Percentiles rank a stretch among this genome's conserved stretches.
These are phyloP conservation scores for Thielaviopsis euricoi DNA, from an alignment of 2,329 filamentous ascomycete species.

Conservation along the genomic window DNA sequence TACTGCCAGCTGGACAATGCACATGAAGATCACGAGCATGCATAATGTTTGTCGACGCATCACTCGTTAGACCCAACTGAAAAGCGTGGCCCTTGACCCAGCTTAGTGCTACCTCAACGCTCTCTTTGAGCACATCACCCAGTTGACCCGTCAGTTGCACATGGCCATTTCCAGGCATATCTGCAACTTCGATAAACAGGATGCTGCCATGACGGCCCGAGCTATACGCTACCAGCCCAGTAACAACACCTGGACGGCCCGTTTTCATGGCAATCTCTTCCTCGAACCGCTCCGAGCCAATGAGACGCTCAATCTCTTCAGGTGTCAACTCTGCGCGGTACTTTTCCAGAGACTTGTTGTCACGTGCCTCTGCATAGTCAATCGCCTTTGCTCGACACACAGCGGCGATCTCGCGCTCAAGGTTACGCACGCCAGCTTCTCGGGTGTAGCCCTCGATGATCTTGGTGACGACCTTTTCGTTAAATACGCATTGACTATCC, in stretches of 20 bases:
- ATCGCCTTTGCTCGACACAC: slow-evolving; percentile 93
- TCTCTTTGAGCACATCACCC: slow-evolving; percentile 92
- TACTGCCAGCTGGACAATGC: slow-evolving; percentile 85
- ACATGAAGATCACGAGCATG: slow-evolving; percentile 87
- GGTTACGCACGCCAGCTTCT: slow-evolving; percentile 86
- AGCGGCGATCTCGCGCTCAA: slow-evolving; percentile 87
- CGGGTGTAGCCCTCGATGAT: slow-evolving; percentile 94
- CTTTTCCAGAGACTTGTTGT: slow-evolving; percentile 46
- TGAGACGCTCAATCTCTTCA: slow-evolving; percentile 72
- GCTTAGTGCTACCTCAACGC: slow-evolving; percentile 83
- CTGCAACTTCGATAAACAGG: slow-evolving; percentile 92
- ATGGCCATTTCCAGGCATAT: slow-evolving; percentile 84
- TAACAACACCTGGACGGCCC: slow-evolving; percentile 77
- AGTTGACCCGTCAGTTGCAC: slow-evolving; percentile 94
- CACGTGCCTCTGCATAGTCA: slow-evolving; percentile 80
- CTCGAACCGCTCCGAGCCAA: slow-evolving; percentile 86
- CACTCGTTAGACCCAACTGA: slow-evolving; percentile 67
- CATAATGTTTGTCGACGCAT: slow-evolving; percentile 84
- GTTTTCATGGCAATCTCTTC: slow-evolving; percentile 79
- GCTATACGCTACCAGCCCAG: slow-evolving; percentile 87
- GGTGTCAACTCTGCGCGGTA: slow-evolving; percentile 63
- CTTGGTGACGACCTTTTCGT: slow-evolving; percentile 75
- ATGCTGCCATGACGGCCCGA: slow-evolving; percentile 88
- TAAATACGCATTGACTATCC: slow-evolving; percentile 57
- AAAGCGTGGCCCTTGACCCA: slow-evolving; percentile 97